A percentile compares a stretch with the other conserved stretches of the same genome.
These are phyloP conservation scores for Diaporthe nobilis DNA, from an alignment of 2,329 filamentous ascomycete genomes.

Conservation along the genomic window DNA sequence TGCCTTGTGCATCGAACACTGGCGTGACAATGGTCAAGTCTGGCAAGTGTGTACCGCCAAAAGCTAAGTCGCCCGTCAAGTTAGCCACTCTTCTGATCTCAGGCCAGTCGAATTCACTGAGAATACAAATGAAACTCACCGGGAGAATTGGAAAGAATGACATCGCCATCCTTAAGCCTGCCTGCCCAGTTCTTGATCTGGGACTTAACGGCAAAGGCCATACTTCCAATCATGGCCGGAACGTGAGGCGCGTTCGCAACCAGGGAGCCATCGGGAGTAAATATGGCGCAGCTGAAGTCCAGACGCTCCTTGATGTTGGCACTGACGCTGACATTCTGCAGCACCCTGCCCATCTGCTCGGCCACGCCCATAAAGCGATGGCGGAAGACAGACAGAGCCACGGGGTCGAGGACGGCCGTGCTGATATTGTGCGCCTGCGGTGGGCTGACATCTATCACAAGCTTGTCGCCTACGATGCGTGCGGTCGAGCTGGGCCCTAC, in stretches of 20 bases:
- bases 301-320: slow-evolving; percentile 61
- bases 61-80: background rate
- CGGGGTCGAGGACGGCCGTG: background rate
- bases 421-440: slow-evolving; percentile 26
- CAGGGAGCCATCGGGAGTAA: slow-evolving; percentile 55
- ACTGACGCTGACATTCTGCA: slow-evolving; percentile 68
- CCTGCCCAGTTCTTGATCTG: slow-evolving; percentile 52
- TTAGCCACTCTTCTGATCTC: too few relatives aligned
- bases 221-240: slow-evolving; percentile 57
- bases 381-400: slow-evolving; percentile 63
- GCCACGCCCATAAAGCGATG: slow-evolving; percentile 72
- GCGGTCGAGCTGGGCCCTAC: slow-evolving; percentile 55
- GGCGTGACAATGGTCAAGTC: slow-evolving; percentile 58
- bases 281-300: slow-evolving; percentile 59
- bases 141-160: slow-evolving; percentile 57
- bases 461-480: slow-evolving; percentile 53
- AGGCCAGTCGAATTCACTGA: too few relatives aligned
- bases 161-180: slow-evolving; percentile 54
- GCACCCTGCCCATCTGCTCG: slow-evolving; percentile 70
- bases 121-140: too few relatives aligned
- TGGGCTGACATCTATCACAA: slow-evolving; percentile 53
- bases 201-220: slow-evolving; percentile 56
- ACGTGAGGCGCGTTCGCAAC: slow-evolving; percentile 58
- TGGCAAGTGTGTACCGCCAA: slow-evolving; percentile 56
- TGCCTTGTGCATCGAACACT: slow-evolving; percentile 49